Evolutionary conservation across 345 rosid species (phyloP).

Genomic region (Pistacia vera): DNA sequence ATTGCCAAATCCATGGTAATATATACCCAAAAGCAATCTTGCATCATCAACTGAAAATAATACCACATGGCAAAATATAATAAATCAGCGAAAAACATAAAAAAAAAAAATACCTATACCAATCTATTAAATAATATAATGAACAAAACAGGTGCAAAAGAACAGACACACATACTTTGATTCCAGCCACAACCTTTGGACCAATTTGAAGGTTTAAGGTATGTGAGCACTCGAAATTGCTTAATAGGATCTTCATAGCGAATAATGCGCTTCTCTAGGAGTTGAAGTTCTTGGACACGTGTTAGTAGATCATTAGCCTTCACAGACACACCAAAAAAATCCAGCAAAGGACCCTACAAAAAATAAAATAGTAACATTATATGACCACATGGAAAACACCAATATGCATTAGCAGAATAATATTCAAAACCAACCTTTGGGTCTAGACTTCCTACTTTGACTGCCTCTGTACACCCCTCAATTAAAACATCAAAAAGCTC

Average conservation of each 20-base stretch:
- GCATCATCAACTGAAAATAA: constrained; percentile 86
- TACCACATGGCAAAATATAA: constrained; percentile 13
- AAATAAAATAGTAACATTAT: not conserved
- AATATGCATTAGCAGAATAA: not conserved
- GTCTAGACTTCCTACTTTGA: constrained; percentile 63
- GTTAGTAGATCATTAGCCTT: constrained; percentile 81
- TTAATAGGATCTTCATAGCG: constrained; percentile 82
- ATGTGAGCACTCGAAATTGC: constrained; percentile 81
- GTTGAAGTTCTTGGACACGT: constrained; percentile 92
- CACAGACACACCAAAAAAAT: constrained; percentile 96
- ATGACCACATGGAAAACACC: not conserved
- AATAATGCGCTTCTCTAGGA: constrained; percentile 75
- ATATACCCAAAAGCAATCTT: constrained; percentile 91
- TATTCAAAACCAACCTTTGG: constrained; percentile 59
- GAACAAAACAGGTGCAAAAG: constrained; percentile 2
- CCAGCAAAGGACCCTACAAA: constrained; percentile 85
- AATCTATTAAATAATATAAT: not conserved
- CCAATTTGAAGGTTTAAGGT: constrained; percentile 98
- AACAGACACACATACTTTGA: constrained; percentile 59
- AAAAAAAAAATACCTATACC: not conserved
- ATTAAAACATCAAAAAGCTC: constrained; percentile 88
- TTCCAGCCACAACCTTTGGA: constrained; percentile 99
- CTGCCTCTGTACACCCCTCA: constrained; percentile 88
- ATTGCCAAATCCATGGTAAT: constrained; percentile 93
- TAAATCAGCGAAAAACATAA: constrained; percentile 2